Percentiles rank a stretch among this genome's conserved stretches.
phyloP scores from a whole-genome alignment of 1,139 yeast species.

The Scheffersomyces insectosa region DNA sequence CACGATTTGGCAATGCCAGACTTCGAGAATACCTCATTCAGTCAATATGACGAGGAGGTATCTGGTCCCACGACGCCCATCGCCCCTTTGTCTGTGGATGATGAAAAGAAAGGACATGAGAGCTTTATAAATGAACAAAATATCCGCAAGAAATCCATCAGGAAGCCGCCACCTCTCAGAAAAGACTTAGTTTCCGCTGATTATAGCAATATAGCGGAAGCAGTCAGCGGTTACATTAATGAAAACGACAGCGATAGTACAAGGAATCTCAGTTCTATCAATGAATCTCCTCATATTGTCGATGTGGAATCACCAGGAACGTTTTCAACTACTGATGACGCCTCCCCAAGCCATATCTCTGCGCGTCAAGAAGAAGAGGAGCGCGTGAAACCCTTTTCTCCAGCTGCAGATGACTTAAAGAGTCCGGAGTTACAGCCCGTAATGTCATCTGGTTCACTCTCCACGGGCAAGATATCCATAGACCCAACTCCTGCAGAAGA shows the following conservation, averaged over 20 bases:
- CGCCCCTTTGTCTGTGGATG: conserved; percentile 27
- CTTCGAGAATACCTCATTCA: conserved; percentile 21
- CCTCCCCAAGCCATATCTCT: too few relatives aligned
- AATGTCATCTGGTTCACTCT: conserved; percentile 38
- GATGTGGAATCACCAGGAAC: too few relatives aligned
- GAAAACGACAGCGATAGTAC: conserved; percentile 9
- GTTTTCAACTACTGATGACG: too few relatives aligned
- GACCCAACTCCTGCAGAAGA: conserved; percentile 18
- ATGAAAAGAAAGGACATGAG: conserved; percentile 29
- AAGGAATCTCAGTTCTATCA: not conserved
- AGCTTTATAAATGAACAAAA: conserved; percentile 26
- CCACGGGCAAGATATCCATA: conserved; percentile 37
- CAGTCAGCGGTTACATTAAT: conserved; percentile 24
- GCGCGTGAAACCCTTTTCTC: not conserved
- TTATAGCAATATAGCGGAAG: conserved; percentile 29
- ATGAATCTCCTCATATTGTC: not conserved
- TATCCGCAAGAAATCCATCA: conserved; percentile 34
- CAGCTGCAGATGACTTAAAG: conserved; percentile 1
- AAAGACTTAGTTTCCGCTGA: conserved; percentile 25
- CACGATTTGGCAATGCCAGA: conserved; percentile 29
- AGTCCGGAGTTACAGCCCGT: conserved; percentile 24
- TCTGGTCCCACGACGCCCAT: conserved; percentile 28
- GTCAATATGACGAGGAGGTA: conserved; percentile 11
- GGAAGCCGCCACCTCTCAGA: conserved; percentile 34
- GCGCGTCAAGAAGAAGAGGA: conserved; percentile 1